Evolutionary conservation across 177 flowering plant species (phyloP), one percentile per base, ranked within the genome.

Genomic region (Tripterygium wilfordii): DNA sequence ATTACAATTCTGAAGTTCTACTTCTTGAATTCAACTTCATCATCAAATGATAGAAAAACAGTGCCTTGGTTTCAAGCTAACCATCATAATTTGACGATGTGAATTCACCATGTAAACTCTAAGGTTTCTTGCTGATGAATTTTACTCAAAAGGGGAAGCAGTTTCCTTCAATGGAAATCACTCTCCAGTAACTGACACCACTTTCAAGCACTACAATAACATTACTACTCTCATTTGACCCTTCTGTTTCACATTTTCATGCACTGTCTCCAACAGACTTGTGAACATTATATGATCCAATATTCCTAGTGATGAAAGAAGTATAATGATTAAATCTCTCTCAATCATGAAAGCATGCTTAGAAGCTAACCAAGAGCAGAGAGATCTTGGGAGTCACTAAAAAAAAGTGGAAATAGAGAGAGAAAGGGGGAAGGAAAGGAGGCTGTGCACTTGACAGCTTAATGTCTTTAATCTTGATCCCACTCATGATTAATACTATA

Each of bases 261-360:
- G 36, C 13, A 32, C 14, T 32, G 3, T 5, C 14, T 4, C 36
- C 10, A 5, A 28, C 17, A 6, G 14, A 10, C 3, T 35, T 35
- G n/a, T 23, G 23, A 1, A 4, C 1, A 23, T 16, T 23, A 42
- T 42, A 23, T 13, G 1, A n/a, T 42, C 4, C 4, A 9, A 24
- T 1, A 4, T 42, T 2, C 18, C 24, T 42, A 15, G 18, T 23
- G 29, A 14, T n/a, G n/a, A 25, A 22, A 20, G 21, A 14, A 22
- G 8, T 18, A 8, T 36, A 23, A 50, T 62, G 32, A 56, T 63
- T 21, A 38, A 15, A 55, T 50, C 47, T 18, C 31, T 41, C 20
- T 30, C 64, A 54, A 79, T 79, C 59, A 79, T 76, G 78, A 69
- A 74, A 53, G 49, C 74, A 70, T 72, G 70, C 82, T 74, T 79